Conservation (phyloP, 257 asterid genomes). For the Forsythia suspensa region DNA sequence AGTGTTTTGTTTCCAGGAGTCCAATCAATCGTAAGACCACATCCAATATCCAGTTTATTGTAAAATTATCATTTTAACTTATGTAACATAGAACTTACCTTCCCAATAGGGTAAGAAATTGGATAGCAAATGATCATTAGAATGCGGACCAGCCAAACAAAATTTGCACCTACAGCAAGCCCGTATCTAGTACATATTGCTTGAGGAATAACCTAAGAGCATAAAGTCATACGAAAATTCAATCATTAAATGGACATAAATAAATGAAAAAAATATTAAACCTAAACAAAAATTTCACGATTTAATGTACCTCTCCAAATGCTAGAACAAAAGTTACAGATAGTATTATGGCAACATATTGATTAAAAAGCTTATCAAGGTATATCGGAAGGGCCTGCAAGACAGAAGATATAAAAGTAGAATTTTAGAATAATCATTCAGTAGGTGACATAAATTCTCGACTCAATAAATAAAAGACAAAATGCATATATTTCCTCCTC, state of each 20-base stretch:
- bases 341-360: slow-evolving; percentile 84
- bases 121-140: slow-evolving; percentile 85
- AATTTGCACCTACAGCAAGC: slow-evolving; percentile 93
- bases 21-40: neutral
- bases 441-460: slow-evolving; percentile 3
- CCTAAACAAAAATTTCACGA: neutral
- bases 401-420: slow-evolving; percentile 20
- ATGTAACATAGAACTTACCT: slow-evolving; percentile 48
- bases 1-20: neutral
- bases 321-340: slow-evolving; percentile 94
- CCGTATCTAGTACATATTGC: slow-evolving; percentile 98
- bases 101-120: slow-evolving; percentile 88
- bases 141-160: slow-evolving; percentile 89
- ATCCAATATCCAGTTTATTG: neutral
- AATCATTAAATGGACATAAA: slow-evolving; percentile 11
- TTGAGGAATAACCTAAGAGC: slow-evolving; percentile 91
- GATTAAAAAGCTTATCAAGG: slow-evolving; percentile 90
- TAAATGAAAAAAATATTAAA: slow-evolving; percentile 3
- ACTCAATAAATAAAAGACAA: neutral
- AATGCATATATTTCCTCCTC: neutral
- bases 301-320: slow-evolving; percentile 80
- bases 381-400: slow-evolving; percentile 96
- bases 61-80: slow-evolving; percentile 8
- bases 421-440: neutral
- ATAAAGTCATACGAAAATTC: slow-evolving; percentile 8